A percentile compares a stretch with the other conserved stretches of the same genome.
These are phyloP conservation scores for Excoecaria cochinchinensis DNA, from an alignment of 345 rosid species.

Conservation along the genomic window DNA sequence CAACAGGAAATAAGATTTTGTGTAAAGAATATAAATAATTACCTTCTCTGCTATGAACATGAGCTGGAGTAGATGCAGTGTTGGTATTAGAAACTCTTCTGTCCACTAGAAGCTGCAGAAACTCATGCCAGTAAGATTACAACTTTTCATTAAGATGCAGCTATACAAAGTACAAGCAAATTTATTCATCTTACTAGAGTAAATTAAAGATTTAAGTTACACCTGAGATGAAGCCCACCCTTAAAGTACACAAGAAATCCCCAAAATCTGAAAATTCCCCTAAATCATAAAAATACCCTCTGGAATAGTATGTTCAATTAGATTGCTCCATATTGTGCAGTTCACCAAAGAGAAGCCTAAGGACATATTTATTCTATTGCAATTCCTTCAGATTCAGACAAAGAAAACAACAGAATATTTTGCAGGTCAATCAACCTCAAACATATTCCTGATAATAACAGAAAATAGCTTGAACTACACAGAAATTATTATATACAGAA, in stretches of 20 bases:
- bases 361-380: no score
- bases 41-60: conserved; percentile 50
- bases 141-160: background rate
- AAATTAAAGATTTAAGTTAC: background rate
- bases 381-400: no score
- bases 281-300: background rate
- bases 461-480: background rate
- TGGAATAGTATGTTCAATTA: background rate
- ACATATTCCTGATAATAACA: background rate
- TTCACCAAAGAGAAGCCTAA: background rate
- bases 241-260: background rate
- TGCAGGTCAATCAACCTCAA: no score
- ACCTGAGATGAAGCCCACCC: background rate
- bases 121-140: background rate
- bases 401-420: no score
- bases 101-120: conserved; percentile 35
- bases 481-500: background rate
- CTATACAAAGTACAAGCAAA: background rate
- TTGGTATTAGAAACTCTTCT: conserved; percentile 16
- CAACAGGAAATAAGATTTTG: background rate
- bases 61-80: conserved; percentile 36
- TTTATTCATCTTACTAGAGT: background rate
- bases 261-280: background rate
- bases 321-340: background rate
- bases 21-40: conserved; percentile 8